Conservation (phyloP, 1,284 basidiomycete species). For the Polyporus tsugae region DNA sequence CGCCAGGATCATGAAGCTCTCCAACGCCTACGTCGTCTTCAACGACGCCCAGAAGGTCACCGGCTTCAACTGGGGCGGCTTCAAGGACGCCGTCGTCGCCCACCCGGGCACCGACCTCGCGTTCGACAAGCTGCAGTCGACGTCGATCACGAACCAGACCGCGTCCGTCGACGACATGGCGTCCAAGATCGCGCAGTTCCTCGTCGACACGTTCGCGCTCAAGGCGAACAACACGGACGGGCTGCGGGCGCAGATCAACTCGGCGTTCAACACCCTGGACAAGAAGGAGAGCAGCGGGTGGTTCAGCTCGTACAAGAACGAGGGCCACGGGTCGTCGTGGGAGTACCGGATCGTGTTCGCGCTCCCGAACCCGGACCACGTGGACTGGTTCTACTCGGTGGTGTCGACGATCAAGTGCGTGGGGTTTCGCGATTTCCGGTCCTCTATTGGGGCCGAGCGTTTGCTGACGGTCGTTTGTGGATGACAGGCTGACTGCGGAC, state of each 20-base stretch:
- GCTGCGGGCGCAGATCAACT: neutral
- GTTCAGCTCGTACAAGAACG: neutral
- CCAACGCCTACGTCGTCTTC: neutral
- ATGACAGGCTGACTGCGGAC: neutral
- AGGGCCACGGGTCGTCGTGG: slow-evolving; percentile 1
- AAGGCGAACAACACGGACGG: neutral
- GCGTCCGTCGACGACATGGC: slow-evolving; percentile 3
- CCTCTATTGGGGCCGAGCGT: neutral
- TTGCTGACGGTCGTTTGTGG: neutral
- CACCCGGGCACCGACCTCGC: neutral
- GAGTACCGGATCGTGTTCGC: slow-evolving; percentile 1
- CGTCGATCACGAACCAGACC: slow-evolving; percentile 3
- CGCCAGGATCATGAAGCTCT: neutral
- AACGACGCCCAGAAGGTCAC: neutral
- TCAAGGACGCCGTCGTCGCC: slow-evolving; percentile 1
- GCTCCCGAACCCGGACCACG: neutral
- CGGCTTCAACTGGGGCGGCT: neutral
- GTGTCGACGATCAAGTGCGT: slow-evolving; percentile 1
- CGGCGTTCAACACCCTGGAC: slow-evolving; percentile 2
- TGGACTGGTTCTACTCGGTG: neutral
- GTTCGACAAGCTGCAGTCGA: neutral
- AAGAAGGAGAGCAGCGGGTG: neutral
- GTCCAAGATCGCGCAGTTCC: neutral
- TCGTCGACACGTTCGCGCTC: slow-evolving; percentile 2
- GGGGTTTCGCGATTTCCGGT: neutral